phyloP scores from a whole-genome alignment of 345 rosid genomes.

The Syzygium grande region DNA sequence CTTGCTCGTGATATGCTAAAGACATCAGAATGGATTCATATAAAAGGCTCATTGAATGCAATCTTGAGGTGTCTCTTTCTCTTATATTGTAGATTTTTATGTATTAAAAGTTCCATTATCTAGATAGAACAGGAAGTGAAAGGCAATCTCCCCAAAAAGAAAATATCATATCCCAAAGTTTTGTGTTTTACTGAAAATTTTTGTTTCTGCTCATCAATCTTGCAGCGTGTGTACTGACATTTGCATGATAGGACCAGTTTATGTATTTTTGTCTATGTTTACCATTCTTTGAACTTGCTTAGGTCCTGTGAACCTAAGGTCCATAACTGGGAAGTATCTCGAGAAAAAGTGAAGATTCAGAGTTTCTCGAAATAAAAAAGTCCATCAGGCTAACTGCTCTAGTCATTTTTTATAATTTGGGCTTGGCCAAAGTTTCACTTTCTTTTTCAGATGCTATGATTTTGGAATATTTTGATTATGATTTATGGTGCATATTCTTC shows the following conservation, averaged over 20 bases:
- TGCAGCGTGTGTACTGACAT: background rate
- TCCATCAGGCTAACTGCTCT: background rate
- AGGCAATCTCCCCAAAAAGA: background rate
- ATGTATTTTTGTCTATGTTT: background rate
- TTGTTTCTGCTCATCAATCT: background rate
- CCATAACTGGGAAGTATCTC: too few species aligned
- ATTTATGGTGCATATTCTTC: too few species aligned
- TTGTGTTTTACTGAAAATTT: background rate
- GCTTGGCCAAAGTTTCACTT: too few species aligned
- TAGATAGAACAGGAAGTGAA: background rate
- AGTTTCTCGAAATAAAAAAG: background rate
- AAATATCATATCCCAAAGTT: background rate
- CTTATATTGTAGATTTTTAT: background rate
- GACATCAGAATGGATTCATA: background rate
- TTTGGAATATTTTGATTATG: too few species aligned
- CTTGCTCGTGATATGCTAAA: background rate
- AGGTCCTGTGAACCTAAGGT: background rate
- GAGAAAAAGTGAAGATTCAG: background rate
- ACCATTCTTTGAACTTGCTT: background rate
- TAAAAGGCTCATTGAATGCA: background rate
- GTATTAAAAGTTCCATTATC: background rate
- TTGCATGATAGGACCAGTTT: background rate
- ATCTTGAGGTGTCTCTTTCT: background rate
- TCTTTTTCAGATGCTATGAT: too few species aligned
- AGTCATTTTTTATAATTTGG: too few species aligned